Conservation (phyloP, 805 yeast species). For the Phaffomyces opuntiae region DNA sequence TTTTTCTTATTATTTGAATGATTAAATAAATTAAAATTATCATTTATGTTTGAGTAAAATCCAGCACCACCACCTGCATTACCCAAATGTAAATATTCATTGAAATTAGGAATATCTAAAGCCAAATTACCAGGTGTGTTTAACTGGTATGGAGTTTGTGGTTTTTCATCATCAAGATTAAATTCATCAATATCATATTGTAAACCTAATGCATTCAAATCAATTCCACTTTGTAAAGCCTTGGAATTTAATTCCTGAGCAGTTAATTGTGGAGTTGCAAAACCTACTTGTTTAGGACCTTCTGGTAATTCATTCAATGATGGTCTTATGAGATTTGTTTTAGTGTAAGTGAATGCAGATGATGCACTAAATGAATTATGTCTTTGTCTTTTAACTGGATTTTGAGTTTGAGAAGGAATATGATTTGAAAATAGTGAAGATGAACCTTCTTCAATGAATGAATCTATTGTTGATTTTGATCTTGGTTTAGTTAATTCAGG, state of each 20-base stretch:
- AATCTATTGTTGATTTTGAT: conserved; percentile 1
- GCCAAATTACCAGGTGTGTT: conserved; percentile 9
- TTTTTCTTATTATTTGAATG: conserved; percentile 5
- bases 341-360: conserved; percentile 30
- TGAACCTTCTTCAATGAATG: background rate
- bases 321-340: conserved; percentile 4
- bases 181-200: conserved; percentile 22
- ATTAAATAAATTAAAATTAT: conserved; percentile 15
- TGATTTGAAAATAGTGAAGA: conserved; percentile 1
- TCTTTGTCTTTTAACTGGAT: conserved; percentile 25
- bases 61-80: conserved; percentile 37
- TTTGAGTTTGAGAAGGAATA: background rate
- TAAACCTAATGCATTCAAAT: conserved; percentile 30
- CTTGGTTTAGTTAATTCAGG: background rate
- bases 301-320: conserved; percentile 23
- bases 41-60: conserved; percentile 16
- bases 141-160: conserved; percentile 12
- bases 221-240: conserved; percentile 31
- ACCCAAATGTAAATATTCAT: conserved; percentile 34
- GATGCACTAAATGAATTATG: conserved; percentile 40
- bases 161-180: conserved; percentile 8
- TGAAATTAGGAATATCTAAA: conserved; percentile 29
- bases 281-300: conserved; percentile 66
- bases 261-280: conserved; percentile 71
- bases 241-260: conserved; percentile 37